Conservation (phyloP, 805 yeast species). For the Wickerhamiella kurtzmanii region DNA sequence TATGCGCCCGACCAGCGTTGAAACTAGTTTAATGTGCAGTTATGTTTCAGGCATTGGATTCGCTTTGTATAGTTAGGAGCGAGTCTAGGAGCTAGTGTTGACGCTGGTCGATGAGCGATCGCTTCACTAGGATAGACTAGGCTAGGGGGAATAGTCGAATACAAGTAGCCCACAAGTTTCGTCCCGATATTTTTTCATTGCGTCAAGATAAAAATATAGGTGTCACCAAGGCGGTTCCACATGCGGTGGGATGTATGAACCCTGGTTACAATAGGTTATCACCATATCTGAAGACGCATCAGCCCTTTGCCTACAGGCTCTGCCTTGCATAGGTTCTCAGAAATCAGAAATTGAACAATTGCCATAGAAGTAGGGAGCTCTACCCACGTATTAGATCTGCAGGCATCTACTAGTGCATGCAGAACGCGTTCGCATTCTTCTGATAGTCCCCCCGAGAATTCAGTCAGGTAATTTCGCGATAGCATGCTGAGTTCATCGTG, state of each 20-base stretch:
- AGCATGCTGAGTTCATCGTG: slow-evolving; percentile 1
- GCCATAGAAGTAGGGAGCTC: slow-evolving; percentile 7
- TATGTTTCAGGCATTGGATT: no score
- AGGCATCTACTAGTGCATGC: slow-evolving; percentile 6
- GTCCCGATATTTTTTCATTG: no score
- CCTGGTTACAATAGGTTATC: neutral
- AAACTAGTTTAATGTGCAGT: no score
- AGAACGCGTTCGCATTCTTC: slow-evolving; percentile 4
- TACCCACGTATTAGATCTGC: slow-evolving; percentile 8
- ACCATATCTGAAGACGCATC: slow-evolving; percentile 7
- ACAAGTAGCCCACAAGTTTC: no score
- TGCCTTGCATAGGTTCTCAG: slow-evolving; percentile 7
- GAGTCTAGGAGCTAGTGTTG: no score
- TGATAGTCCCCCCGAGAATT: slow-evolving; percentile 5
- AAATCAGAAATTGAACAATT: slow-evolving; percentile 9
- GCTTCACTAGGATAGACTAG: no score
- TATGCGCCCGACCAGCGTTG: no score
- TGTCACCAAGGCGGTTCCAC: no score
- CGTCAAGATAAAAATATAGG: neutral
- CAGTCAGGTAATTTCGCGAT: slow-evolving; percentile 3
- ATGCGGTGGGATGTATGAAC: no score
- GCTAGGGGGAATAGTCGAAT: no score
- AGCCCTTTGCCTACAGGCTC: slow-evolving; percentile 6
- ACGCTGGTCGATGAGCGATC: no score
- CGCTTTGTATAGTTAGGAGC: no score